Evolutionary conservation across 1,139 yeast genomes (phyloP), one percentile per base, ranked within the genome.

Genomic region (Lodderomyces margitis): DNA sequence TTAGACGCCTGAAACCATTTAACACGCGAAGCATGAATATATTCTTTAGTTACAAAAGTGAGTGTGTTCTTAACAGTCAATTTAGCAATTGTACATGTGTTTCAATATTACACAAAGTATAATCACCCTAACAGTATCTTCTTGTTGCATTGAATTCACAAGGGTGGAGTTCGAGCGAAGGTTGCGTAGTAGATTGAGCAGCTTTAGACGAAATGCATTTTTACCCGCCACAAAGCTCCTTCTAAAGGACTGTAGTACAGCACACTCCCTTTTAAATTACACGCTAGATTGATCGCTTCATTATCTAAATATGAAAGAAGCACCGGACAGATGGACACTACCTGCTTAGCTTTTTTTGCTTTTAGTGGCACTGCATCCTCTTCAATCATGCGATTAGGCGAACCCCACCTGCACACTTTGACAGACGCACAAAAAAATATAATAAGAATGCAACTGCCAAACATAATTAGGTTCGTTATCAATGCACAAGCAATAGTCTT

Each of bases 351-450:
- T 27, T 27, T 14, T 27, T 27, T 27, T 27, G 6, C 16, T 28
- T 28, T 28, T 3, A 15, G 19, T 15, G 19, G 4, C 16, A 12
- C 32, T 28, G 32, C 32, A n/a, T 28, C 32, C 15, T 14, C n/a
- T 15, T 15, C 32, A 28, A 3, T 15, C 32, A 15, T 28, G 14
- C 19, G 19, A 28, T 28, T 28, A 28, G 19, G 32, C 32, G 32
- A 28, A 28, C 32, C 32, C 32, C 32, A 28, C 19, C 32, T 15
- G 16, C 19, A 28, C 10, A 2, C 5, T 10, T 28, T 28, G 32
- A 28, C 32, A 28, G 8, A 28, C 15, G 30, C 30, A 28, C 32
- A 28, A 28, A n/a, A 15, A 19, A 28, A 15, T n/a, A n/a, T n/a
- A n/a, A n/a, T n/a, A n/a, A n/a, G n/a, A n/a, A n/a, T n/a, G n/a